phyloP scores from a whole-genome alignment of 306 rosid species.

The Cucumis melo region DNA sequence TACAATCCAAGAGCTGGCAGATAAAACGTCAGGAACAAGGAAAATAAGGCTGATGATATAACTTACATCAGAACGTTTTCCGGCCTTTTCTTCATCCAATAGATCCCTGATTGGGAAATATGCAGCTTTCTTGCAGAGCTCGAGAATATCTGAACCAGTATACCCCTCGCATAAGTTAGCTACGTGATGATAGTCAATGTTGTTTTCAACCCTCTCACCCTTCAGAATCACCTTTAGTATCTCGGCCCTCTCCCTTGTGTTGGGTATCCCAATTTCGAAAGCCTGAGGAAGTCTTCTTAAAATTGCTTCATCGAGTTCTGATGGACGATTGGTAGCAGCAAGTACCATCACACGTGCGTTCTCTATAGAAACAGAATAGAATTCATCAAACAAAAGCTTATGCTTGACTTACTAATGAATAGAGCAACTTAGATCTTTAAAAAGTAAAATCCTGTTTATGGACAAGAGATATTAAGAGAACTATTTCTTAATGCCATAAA shows the following conservation, averaged over 20 bases:
- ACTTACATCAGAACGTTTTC: constrained; percentile 60
- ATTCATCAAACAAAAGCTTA: not conserved
- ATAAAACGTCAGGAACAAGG: not conserved
- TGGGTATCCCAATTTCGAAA: constrained; percentile 83
- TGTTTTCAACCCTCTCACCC: constrained; percentile 56
- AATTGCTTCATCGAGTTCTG: constrained; percentile 99
- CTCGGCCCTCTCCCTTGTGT: constrained; percentile 58
- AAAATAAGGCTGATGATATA: not conserved
- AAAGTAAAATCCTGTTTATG: not conserved
- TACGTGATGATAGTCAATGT: constrained; percentile 41
- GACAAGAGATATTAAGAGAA: not conserved
- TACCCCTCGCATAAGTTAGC: constrained; percentile 63
- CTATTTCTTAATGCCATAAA: not conserved
- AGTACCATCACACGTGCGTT: constrained; percentile 95
- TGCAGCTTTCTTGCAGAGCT: constrained; percentile 98
- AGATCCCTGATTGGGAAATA: constrained; percentile 81
- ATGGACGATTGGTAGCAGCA: constrained; percentile 96
- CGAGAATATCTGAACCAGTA: constrained; percentile 92
- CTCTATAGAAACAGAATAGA: constrained; percentile 23
- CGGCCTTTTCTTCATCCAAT: constrained; percentile 54
- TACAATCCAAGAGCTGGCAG: not conserved
- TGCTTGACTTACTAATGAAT: not conserved
- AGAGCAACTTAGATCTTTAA: not conserved
- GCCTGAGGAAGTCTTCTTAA: constrained; percentile 95
- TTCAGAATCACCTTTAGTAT: constrained; percentile 73